Conservation (phyloP, 2,329 filamentous ascomycete species). For the Podosphaera fusca region DNA sequence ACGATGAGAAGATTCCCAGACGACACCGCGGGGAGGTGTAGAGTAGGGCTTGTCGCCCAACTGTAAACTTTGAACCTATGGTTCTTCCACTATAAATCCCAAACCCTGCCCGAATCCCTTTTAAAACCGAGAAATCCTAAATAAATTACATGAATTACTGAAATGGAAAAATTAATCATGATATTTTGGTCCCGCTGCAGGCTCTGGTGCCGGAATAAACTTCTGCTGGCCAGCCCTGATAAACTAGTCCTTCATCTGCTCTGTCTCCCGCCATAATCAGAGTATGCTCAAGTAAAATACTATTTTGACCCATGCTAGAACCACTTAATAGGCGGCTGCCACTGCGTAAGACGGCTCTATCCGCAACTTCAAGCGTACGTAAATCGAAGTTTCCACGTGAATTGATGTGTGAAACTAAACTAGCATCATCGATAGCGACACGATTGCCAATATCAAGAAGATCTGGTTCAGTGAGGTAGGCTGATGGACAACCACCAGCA, state of each 20-base stretch:
- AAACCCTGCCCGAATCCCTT: neutral
- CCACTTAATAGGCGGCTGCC: slow-evolving; percentile 29
- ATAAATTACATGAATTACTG: neutral
- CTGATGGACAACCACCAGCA: slow-evolving; percentile 26
- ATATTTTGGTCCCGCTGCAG: neutral
- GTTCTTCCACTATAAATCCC: neutral
- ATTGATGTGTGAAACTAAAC: slow-evolving; percentile 32
- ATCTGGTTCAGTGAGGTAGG: slow-evolving; percentile 34
- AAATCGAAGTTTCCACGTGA: slow-evolving; percentile 31
- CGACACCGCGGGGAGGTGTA: neutral
- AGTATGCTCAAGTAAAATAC: slow-evolving; percentile 32
- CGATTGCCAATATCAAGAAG: slow-evolving; percentile 28
- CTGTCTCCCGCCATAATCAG: slow-evolving; percentile 32
- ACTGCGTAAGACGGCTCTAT: slow-evolving; percentile 26
- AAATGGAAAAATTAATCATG: neutral
- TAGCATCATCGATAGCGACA: slow-evolving; percentile 30
- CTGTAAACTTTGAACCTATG: neutral
- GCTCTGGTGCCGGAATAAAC: slow-evolving; percentile 10
- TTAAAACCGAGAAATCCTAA: neutral
- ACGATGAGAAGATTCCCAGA: neutral
- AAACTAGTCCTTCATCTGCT: slow-evolving; percentile 25
- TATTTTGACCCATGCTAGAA: slow-evolving; percentile 19
- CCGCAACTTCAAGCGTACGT: slow-evolving; percentile 21
- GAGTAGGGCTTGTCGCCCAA: neutral
- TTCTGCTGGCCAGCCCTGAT: slow-evolving; percentile 32